Base-by-base conservation (phyloP, 192 early-diverging fungal genomes). In the Chytriomyces hyalinus region DNA sequence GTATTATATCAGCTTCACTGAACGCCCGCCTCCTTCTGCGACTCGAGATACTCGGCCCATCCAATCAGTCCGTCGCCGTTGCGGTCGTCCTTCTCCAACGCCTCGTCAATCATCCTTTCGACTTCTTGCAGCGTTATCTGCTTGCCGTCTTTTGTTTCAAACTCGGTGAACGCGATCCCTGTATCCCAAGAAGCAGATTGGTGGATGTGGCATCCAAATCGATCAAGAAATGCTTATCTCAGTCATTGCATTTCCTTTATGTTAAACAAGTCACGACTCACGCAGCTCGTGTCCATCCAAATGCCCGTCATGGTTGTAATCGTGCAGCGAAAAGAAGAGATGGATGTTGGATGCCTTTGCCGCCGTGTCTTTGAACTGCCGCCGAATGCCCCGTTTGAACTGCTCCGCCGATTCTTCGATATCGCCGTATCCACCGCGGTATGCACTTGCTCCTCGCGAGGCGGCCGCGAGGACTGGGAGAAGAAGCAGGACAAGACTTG, bases 281-380 rank as follows among this genome's bases (percentile, higher is more conserved):
- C 91, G 84, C 26, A 94, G 84, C 76, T 94, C 93, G 71, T 93
- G 90, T 1, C 93, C 93, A 79, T 94, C 93, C 64, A 94, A 80
- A 62, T 87, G 80, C 7, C 86, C 85, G 75, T 93, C 91, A 68
- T 89, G 84, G 78, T 94, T 91, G 36, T 77, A 80, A 74, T 94
- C 93, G 73, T 93, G 91, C 59, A 92, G 49, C 6, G 92, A 70
- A 17, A 70, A 70, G 68, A 70, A 70, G 68, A 70, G 68, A 45
- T 53, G 45, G 17, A 70, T 48, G 51, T 70, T 45, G 68, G 22
- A 10, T 5, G 68, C 68, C 17, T 49, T 70, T 13, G 53, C 53
- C 15, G 53, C 15, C 17, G 15, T 43, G 20, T 10, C 68, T 11
- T 67, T 47, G 11, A 36, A 11, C n/a, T 28, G 10, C 43, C 48